Percentiles rank a stretch among this genome's conserved stretches.
Evolutionary conservation across 768 basidiomycete species (phyloP).

Genomic region (Mycena vitilis): DNA sequence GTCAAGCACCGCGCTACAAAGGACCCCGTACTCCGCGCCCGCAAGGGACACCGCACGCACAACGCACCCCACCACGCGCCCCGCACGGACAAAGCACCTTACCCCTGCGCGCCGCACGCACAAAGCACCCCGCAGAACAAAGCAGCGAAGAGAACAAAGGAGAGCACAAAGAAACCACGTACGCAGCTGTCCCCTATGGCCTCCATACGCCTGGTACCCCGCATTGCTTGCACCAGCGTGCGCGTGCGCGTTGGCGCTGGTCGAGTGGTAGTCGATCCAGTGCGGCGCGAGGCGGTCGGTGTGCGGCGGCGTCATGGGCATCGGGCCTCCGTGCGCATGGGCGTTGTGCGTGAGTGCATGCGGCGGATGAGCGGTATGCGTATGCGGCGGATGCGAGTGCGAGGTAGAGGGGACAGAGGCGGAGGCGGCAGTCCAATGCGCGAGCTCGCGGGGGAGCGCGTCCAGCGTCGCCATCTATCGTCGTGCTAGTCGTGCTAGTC

Average conservation of each 20-base stretch:
- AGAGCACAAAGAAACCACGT: slow-evolving; percentile 22
- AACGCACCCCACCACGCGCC: too few relatives aligned
- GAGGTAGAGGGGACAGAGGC: too few relatives aligned
- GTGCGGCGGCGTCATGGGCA: slow-evolving; percentile 30
- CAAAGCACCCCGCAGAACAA: too few relatives aligned
- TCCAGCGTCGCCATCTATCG: slow-evolving; percentile 12
- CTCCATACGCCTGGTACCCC: neutral
- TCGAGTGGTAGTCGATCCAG: neutral
- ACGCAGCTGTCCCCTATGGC: slow-evolving; percentile 17
- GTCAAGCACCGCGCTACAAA: too few relatives aligned
- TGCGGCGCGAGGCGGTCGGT: slow-evolving; percentile 36
- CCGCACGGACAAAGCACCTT: too few relatives aligned
- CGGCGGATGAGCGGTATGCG: too few relatives aligned
- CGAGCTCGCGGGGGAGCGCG: slow-evolving; percentile 23
- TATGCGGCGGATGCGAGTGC: too few relatives aligned
- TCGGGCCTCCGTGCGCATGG: neutral
- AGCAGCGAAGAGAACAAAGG: too few relatives aligned
- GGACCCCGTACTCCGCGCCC: too few relatives aligned
- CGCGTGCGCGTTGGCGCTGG: slow-evolving; percentile 16
- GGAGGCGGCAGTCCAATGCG: slow-evolving; percentile 1
- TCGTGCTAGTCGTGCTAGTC: neutral
- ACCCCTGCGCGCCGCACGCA: too few relatives aligned
- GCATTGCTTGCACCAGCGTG: neutral
- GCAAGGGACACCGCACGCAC: too few relatives aligned
- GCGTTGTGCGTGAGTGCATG: too few relatives aligned